phyloP scores from a whole-genome alignment of 2,329 filamentous ascomycete genomes.

The Tolypocladium guangdongense region DNA sequence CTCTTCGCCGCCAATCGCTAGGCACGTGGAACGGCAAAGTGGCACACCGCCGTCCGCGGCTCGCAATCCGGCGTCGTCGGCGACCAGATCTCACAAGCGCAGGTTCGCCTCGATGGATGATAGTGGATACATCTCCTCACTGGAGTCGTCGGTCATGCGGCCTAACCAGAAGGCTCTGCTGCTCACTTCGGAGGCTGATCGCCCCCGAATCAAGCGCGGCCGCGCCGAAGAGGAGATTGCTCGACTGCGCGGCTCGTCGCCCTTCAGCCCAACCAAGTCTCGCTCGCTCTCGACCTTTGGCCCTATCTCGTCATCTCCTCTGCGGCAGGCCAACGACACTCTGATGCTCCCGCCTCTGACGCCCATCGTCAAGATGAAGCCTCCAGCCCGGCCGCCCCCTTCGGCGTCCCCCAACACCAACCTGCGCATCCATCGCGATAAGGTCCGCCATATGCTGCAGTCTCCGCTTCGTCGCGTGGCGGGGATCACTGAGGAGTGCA shows the following conservation, averaged over 20 bases:
- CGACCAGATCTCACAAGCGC: conserved; percentile 57
- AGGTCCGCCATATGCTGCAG: conserved; percentile 69
- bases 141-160: conserved; percentile 81
- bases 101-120: conserved; percentile 75
- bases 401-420: conserved; percentile 92
- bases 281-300: conserved; percentile 41
- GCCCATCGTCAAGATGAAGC: conserved; percentile 71
- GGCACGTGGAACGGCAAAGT: conserved; percentile 45
- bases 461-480: conserved; percentile 51
- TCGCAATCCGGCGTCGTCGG: conserved; percentile 51
- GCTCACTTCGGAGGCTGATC: conserved; percentile 68
- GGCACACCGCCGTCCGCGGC: conserved; percentile 67
- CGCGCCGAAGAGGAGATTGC: conserved; percentile 94
- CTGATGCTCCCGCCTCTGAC: conserved; percentile 69
- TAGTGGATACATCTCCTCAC: conserved; percentile 92
- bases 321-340: conserved; percentile 43
- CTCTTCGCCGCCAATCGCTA: conserved; percentile 78
- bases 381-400: conserved; percentile 41
- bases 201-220: conserved; percentile 74
- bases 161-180: conserved; percentile 53
- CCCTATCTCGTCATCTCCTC: conserved; percentile 56
- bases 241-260: conserved; percentile 81
- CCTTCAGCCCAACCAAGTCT: conserved; percentile 76
- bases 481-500: conserved; percentile 30
- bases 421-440: conserved; percentile 75